These are phyloP conservation scores for Plectosphaerella plurivora DNA, from an alignment of 2,329 filamentous ascomycete species.

Conservation along the genomic window DNA sequence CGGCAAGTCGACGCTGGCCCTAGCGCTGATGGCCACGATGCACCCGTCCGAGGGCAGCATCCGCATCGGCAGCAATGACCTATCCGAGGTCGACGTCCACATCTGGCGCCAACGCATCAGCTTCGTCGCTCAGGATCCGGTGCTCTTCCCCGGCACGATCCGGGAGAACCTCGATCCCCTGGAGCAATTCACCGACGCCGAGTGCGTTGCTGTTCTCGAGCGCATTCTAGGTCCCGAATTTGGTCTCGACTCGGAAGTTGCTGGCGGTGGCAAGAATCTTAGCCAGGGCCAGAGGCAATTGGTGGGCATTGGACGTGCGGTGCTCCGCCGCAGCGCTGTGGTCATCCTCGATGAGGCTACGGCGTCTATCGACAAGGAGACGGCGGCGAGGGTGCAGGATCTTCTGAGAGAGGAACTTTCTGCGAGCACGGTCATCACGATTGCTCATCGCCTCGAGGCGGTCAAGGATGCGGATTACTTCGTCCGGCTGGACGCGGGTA, in stretches of 20 bases:
- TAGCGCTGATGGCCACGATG: constrained; percentile 53
- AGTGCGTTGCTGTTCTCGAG: constrained; percentile 46
- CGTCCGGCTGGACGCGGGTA: constrained; percentile 46
- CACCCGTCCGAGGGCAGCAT: constrained; percentile 46
- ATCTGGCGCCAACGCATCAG: constrained; percentile 53
- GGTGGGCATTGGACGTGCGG: constrained; percentile 55
- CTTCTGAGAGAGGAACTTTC: constrained; percentile 51
- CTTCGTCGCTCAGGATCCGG: constrained; percentile 61
- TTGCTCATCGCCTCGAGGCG: constrained; percentile 61
- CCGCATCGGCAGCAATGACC: constrained; percentile 48
- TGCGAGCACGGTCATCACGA: constrained; percentile 58
- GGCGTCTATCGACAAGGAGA: constrained; percentile 56
- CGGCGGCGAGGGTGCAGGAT: constrained; percentile 53
- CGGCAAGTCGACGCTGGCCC: constrained; percentile 75
- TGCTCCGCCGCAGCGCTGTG: constrained; percentile 55
- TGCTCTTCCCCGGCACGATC: constrained; percentile 54
- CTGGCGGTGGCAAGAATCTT: constrained; percentile 56
- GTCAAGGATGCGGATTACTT: constrained; percentile 55
- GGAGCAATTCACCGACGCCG: constrained; percentile 47
- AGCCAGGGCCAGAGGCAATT: constrained; percentile 61
- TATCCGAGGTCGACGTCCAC: constrained; percentile 49
- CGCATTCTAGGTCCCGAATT: constrained; percentile 54
- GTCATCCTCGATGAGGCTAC: constrained; percentile 64
- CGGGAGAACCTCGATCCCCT: constrained; percentile 67
- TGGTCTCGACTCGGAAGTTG: constrained; percentile 45